phyloP scores from a whole-genome alignment of 169 alveolate species.

The Haemoproteus tartakovskyi region DNA sequence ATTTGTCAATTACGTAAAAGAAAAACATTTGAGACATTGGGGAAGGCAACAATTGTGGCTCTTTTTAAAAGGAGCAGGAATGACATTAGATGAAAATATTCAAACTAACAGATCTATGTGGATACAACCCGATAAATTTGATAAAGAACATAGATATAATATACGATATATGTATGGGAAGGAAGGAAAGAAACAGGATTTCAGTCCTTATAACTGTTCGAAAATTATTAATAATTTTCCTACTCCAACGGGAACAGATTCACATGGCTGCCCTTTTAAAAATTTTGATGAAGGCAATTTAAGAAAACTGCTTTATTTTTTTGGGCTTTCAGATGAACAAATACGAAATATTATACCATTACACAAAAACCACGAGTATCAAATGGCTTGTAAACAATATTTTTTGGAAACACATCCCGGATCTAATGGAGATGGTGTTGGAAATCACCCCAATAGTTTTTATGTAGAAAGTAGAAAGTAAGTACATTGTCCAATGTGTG shows the following conservation, averaged over 20 bases:
- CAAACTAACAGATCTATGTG: constrained; percentile 83
- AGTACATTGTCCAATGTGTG: not conserved
- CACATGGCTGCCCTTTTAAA: constrained; percentile 95
- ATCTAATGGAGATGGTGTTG: constrained; percentile 87
- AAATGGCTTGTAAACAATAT: constrained; percentile 85
- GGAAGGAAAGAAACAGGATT: constrained; percentile 90
- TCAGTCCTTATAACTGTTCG: constrained; percentile 89
- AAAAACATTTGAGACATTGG: constrained; percentile 84
- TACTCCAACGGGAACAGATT: constrained; percentile 84
- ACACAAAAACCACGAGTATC: constrained; percentile 80
- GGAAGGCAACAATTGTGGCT: constrained; percentile 89
- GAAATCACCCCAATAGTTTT: constrained; percentile 87
- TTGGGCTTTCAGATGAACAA: constrained; percentile 68
- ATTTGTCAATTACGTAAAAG: constrained; percentile 79
- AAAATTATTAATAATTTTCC: constrained; percentile 86
- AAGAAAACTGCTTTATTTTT: constrained; percentile 44
- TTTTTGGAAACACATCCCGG: constrained; percentile 83
- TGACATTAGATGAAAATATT: constrained; percentile 86
- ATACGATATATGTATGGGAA: constrained; percentile 92
- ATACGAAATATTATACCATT: constrained; percentile 75
- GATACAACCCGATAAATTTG: constrained; percentile 83
- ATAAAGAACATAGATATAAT: constrained; percentile 89
- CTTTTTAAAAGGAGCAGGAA: constrained; percentile 88
- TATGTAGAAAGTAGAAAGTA: constrained; percentile 76
- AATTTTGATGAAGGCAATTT: constrained; percentile 67